Base-by-base conservation (phyloP, 495 filamentous ascomycete genomes). In the Penicillium tannophilum region DNA sequence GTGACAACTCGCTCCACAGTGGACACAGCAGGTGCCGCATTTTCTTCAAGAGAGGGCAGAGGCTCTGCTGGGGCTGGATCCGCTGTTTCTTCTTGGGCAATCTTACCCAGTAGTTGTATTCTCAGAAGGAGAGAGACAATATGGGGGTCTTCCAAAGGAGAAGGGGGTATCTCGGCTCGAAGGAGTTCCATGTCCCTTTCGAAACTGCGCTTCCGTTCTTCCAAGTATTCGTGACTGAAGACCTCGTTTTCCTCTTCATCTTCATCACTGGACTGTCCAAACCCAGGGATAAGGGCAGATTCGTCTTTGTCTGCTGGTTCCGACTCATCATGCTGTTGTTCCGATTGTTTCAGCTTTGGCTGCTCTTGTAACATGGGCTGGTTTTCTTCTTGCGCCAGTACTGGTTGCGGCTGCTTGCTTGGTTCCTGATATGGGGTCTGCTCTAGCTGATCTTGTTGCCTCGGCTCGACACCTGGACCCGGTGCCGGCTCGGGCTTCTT, bases 151-250 rank as follows among this genome's bases (percentile, higher is more conserved):
- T 79, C 73, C 44, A 81, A 58, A 9, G 75, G 75, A 2, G 76
- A 64, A 1, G 63, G 73, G 17, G 80, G 81, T 55, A 82, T 60
- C 61, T 79, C 77, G 8, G 76, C 70, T 42, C 78, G 70, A 31
- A 84, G 66, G 6, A 63, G 57, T 39, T 72, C 63, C 66, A 82
- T 75, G 31, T 80, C 75, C 44, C 72, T 76, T 54, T 83, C 78
- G 33, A 80, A 81, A 1, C 74, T 74, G 14, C 62, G 69, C 60
- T 80, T 79, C 19, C 78, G 70, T 55, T 79, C 74, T n/a, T 79
- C 74, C 8, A 82, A 64, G 57, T 83, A 80, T 35, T 81, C 79
- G 20, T 83, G 75, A 8, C 75, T 81, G 23, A 84, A 77, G 17
- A 76, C 66, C 3, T 67, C 63, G 49, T 76, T 76, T 19, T 79